Evolutionary conservation across 2,329 filamentous ascomycete genomes (phyloP), one percentile per base, ranked within the genome.

Genomic region (Fusarium euwallaceae): DNA sequence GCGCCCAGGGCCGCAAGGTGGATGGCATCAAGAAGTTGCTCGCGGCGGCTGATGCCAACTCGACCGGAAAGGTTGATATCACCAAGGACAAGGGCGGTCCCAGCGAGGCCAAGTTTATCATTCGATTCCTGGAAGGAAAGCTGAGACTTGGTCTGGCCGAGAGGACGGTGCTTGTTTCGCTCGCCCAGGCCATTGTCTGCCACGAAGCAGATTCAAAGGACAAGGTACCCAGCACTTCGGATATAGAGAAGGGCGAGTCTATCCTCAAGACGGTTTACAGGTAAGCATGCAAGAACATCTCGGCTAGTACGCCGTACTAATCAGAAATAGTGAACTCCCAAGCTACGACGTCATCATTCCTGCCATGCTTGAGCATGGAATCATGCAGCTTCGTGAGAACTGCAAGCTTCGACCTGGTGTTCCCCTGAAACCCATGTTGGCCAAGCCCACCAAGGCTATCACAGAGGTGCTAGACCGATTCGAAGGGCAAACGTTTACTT

Each of bases 381-480:
- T 99, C 72, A 90, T 93, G 85, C 92, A 95, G 41, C 85, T 99
- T 14, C 90, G 91, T 62, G 93, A 97, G 11, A 91, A 93, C 66
- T 98, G 97, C 88, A 97, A 97, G 82, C 89, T 99, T 53, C 94
- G 95, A 76, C 96, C 97, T 0, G 97, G 97, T 73, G 94, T 99
- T 17, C 97, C 97, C 1, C 87, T 99, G 68, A 99, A 99, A 83
- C 97, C 97, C 78, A 99, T 99, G 97, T 88, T 99, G 86, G 97
- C 97, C 22, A 98, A 98, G 80, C 97, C 97, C 4, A 99, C 97
- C 11, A 99, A 99, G 83, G 95, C 97, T 6, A 98, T 99, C 78
- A 98, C 95, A 1, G 97, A 99, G 84, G 97, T 99, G 0, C 88
- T 99, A 12, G 96, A 99, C 83, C 94, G 97, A 6, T 99, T 99